Evolutionary conservation across 306 rosid species (phyloP).

Genomic region (Sicyos edulis): DNA sequence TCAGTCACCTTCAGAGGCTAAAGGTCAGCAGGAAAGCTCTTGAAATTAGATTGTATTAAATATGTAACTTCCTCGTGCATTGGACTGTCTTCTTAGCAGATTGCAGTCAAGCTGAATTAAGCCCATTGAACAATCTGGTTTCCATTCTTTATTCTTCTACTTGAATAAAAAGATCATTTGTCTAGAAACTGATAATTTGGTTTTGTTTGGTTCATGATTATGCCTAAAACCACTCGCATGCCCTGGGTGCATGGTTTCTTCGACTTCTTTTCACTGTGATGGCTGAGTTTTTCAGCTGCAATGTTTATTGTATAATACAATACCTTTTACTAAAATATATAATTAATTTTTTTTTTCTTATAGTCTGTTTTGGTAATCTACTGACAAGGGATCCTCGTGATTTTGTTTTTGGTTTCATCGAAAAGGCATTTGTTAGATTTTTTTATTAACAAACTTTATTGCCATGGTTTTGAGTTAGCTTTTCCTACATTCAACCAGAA

Average conservation of each 20-base stretch:
- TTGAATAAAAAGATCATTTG: not conserved
- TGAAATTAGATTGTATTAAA: not conserved
- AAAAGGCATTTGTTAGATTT: not conserved
- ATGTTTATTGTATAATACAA: conserved; percentile 6
- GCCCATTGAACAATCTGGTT: not conserved
- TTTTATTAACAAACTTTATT: too few species aligned
- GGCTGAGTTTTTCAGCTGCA: not conserved
- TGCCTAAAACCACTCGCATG: not conserved
- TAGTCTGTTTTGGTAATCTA: not conserved
- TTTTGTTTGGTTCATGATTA: conserved; percentile 3
- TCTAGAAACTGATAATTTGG: not conserved
- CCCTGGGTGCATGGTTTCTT: not conserved
- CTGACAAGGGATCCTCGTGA: not conserved
- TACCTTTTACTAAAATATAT: not conserved
- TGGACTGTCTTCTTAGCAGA: not conserved
- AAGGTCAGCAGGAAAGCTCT: conserved; percentile 57
- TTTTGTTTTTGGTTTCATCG: not conserved
- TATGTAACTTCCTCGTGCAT: not conserved
- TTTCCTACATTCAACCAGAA: too few species aligned
- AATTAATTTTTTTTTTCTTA: not conserved
- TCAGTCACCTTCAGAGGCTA: conserved; percentile 74
- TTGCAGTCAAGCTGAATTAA: not conserved
- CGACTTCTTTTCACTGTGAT: not conserved
- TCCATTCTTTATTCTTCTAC: not conserved
- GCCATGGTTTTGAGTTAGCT: not conserved